Base-by-base conservation (phyloP, 1,284 basidiomycete genomes). In the Schizophyllum amplum region DNA sequence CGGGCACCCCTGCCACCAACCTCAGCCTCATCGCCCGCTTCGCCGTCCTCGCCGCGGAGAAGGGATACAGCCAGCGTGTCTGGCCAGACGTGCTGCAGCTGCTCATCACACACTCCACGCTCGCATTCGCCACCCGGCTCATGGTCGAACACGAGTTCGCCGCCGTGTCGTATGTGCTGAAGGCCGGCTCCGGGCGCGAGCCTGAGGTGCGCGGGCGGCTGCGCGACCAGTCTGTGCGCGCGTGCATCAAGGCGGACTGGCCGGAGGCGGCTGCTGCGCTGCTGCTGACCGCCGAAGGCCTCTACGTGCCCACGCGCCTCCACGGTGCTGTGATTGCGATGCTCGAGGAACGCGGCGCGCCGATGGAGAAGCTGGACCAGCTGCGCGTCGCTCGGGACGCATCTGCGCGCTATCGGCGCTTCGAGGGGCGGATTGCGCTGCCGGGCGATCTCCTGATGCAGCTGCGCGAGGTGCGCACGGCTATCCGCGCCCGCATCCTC, bases 41-140 rank as follows among this genome's bases (percentile, higher is more conserved):
- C 52, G 59, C 55, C 20, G 55, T 60, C 21, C 52, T 58, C 27
- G 55, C 54, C 51, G 61, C 61, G 5, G 55, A 49, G 11, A 62
- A 62, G 54, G 61, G 61, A 0, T 62, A 62, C 27, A 42, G 17
- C 33, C 3, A 9, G 13, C 33, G 33, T 17, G 17, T 42, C 33
- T 42, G 33, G 33, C 33, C 33, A 9, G 33, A 42, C 33, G 17
- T 42, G 13, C 33, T 42, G 13, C 13, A 9, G 13, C 33, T 42
- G 13, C 33, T 42, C 33, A 9, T 9, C 33, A 13, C 33, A 9
- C 33, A 42, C 33, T 9, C 33, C 33, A 9, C 33, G 33, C 33
- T 17, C 7, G 33, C 33, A 17, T 17, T 42, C 33, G 33, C 33
- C 33, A 4, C 33, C 33, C 11, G 7, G 7, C 11, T 42, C 33